These are phyloP conservation scores for Toxoplasma gondii DNA, from an alignment of 169 alveolate genomes.

Conservation along the genomic window DNA sequence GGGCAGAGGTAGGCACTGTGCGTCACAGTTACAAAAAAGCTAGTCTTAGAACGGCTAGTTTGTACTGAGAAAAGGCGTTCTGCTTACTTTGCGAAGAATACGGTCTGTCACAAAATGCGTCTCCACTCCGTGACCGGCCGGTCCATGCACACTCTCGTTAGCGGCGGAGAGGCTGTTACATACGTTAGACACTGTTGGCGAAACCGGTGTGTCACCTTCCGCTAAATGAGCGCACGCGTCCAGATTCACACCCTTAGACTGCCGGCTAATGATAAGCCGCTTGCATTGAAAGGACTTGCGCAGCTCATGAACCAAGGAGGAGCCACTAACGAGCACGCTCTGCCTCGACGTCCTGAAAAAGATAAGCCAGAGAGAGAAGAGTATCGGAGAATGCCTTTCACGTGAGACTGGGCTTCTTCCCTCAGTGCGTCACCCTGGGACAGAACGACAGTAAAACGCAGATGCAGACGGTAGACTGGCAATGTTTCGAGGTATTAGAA, in stretches of 20 bases:
- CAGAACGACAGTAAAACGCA: background rate
- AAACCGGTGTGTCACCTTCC: background rate
- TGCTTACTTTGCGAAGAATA: conserved; percentile 56
- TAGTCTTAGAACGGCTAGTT: background rate
- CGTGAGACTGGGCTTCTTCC: no score
- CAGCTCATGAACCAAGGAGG: conserved; percentile 55
- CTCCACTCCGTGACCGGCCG: conserved; percentile 15
- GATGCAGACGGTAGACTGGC: background rate
- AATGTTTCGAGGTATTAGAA: no score
- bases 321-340: conserved; percentile 62
- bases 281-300: conserved; percentile 49
- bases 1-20: background rate
- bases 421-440: no score
- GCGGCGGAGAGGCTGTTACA: background rate
- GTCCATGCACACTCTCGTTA: background rate
- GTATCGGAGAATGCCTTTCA: no score
- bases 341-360: conserved; percentile 48
- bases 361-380: background rate
- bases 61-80: background rate
- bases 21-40: background rate
- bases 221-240: background rate
- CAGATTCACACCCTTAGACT: background rate
- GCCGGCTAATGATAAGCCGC: conserved; percentile 45
- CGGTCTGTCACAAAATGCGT: conserved; percentile 58
- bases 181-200: background rate